phyloP scores from a whole-genome alignment of 202 grass and related monocot genomes.

The Schoenoplectus triqueter region DNA sequence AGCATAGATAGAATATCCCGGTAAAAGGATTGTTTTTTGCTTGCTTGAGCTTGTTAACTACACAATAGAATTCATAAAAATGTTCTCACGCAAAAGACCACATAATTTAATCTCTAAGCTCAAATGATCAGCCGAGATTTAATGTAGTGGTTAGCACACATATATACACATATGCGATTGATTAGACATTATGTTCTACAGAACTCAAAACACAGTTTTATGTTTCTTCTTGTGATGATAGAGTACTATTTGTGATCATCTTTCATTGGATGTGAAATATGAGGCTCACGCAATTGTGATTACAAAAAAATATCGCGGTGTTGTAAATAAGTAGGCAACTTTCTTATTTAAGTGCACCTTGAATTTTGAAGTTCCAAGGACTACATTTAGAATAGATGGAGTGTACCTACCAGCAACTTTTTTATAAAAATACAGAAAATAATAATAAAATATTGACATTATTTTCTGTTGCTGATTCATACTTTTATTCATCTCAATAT shows the following conservation, averaged over 20 bases:
- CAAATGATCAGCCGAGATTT: neutral
- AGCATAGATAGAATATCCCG: constrained; percentile 1
- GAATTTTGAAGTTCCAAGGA: neutral
- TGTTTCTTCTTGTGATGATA: constrained; percentile 10
- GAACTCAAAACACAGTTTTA: neutral
- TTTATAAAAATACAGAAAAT: neutral
- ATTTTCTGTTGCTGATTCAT: neutral
- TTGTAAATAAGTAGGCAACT: neutral
- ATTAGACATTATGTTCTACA: constrained; percentile 7
- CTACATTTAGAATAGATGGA: constrained; percentile 8
- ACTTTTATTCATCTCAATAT: neutral
- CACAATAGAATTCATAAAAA: constrained; percentile 12
- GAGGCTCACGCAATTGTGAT: neutral
- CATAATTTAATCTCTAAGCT: constrained; percentile 4
- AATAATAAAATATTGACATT: neutral
- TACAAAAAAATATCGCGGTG: constrained; percentile 11
- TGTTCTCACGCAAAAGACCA: constrained; percentile 2
- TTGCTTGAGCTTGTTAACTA: constrained; percentile 15
- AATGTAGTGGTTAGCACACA: constrained; percentile 22
- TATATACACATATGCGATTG: neutral
- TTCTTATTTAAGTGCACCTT: neutral
- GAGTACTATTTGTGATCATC: neutral
- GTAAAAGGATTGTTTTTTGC: neutral
- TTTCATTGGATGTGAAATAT: constrained; percentile 11
- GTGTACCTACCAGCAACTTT: constrained; percentile 5